A percentile compares a stretch with the other conserved stretches of the same genome.
Conservation (phyloP, 202 grass and related monocot genomes). For the Hordeum pubiflorum region DNA sequence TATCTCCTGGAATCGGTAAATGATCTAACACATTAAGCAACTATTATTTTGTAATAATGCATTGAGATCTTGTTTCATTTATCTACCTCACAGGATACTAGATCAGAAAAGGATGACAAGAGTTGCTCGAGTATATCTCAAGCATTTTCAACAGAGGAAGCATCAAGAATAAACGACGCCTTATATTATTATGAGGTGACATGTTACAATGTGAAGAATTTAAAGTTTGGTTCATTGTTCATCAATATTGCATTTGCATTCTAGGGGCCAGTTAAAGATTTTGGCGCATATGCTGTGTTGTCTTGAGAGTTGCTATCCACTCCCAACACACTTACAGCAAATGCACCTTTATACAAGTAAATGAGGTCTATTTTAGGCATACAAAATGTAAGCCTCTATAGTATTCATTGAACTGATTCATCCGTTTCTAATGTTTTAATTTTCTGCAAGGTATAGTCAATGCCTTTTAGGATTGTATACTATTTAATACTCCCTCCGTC, state of each 20-base stretch:
- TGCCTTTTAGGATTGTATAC: not conserved
- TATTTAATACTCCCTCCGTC: not conserved
- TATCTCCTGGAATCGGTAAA: not conserved
- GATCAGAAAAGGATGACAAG: constrained; percentile 43
- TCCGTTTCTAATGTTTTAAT: not conserved
- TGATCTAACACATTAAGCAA: constrained; percentile 1
- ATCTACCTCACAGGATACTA: constrained; percentile 53
- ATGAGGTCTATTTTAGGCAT: not conserved
- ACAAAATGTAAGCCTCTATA: not conserved
- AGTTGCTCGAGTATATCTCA: constrained; percentile 36
- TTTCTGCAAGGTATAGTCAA: not conserved
- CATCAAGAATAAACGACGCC: constrained; percentile 67
- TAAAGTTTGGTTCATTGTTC: not conserved
- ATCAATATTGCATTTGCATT: not conserved
- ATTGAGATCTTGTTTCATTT: constrained; percentile 12
- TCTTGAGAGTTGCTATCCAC: not conserved
- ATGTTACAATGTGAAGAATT: not conserved
- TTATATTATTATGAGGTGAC: constrained; percentile 86
- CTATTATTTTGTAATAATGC: not conserved
- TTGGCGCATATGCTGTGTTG: not conserved
- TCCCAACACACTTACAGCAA: not conserved
- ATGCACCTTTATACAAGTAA: not conserved
- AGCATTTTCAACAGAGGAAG: constrained; percentile 74
- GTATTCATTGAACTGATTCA: not conserved
- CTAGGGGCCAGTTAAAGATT: not conserved